A percentile compares a stretch with the other conserved stretches of the same genome.
These are phyloP conservation scores for Carex scoparia DNA, from an alignment of 176 grass and related monocot species.

Conservation along the genomic window DNA sequence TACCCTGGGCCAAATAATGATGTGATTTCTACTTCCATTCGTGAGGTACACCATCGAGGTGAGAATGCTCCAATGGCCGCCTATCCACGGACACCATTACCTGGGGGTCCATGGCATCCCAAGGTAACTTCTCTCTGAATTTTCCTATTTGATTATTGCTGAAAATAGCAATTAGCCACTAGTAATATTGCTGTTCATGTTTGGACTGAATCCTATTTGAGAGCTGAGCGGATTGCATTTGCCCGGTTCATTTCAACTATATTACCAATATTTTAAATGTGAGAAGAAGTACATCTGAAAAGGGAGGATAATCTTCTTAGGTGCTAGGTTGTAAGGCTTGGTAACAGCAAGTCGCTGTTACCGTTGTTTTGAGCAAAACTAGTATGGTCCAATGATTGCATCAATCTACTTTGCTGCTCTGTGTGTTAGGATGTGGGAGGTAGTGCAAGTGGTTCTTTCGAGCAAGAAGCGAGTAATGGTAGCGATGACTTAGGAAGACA, in stretches of 20 bases:
- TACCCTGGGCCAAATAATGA: constrained; percentile 27
- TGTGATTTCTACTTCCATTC: constrained; percentile 47
- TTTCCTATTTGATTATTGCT: constrained; percentile 7
- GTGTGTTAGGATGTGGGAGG: constrained; percentile 68
- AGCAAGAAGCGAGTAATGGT: constrained; percentile 70
- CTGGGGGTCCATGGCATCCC: constrained; percentile 47
- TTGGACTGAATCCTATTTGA: neutral
- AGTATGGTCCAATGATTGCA: neutral
- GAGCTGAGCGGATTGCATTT: neutral
- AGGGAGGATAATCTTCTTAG: neutral
- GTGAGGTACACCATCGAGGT: constrained; percentile 49
- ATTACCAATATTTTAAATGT: neutral
- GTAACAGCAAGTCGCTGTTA: neutral
- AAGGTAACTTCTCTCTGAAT: constrained; percentile 44
- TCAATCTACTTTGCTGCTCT: neutral
- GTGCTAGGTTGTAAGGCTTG: neutral
- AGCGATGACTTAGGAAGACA: constrained; percentile 70
- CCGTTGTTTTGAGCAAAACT: neutral
- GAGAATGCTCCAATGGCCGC: constrained; percentile 32
- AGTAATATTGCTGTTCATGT: neutral
- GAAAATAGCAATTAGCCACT: neutral
- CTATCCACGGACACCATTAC: constrained; percentile 45
- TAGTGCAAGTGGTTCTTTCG: constrained; percentile 77
- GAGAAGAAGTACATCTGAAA: neutral
- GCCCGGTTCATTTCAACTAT: neutral